These are phyloP conservation scores for Neurospora tetrasperma DNA, from an alignment of 495 filamentous ascomycete species.

Conservation along the genomic window DNA sequence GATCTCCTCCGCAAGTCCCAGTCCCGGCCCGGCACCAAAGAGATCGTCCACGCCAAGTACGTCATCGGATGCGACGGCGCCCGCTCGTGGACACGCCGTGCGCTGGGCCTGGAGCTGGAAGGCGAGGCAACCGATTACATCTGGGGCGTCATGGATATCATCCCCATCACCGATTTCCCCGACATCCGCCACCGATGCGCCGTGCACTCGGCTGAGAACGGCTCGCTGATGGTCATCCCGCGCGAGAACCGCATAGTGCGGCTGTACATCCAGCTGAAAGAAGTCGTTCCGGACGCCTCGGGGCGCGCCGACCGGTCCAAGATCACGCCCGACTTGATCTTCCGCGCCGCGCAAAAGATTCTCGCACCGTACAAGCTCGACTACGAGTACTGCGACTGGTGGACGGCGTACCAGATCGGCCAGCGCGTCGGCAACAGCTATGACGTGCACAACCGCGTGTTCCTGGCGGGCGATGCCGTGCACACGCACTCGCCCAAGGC, in stretches of 20 bases:
- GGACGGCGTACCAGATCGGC: conserved; percentile 43
- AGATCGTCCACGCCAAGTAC: conserved; percentile 48
- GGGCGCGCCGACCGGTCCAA: conserved; percentile 43
- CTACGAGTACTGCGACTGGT: conserved; percentile 50
- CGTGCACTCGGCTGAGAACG: conserved; percentile 56
- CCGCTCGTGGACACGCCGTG: conserved; percentile 48
- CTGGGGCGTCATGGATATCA: conserved; percentile 56
- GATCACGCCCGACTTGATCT: conserved; percentile 50
- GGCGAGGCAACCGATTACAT: conserved; percentile 58
- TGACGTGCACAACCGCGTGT: conserved; percentile 46
- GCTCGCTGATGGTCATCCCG: conserved; percentile 61
- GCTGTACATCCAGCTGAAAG: conserved; percentile 58
- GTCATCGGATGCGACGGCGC: conserved; percentile 62
- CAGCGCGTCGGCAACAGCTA: conserved; percentile 62
- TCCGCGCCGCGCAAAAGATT: conserved; percentile 50
- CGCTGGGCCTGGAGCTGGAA: conserved; percentile 42
- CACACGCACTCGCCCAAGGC: conserved; percentile 63
- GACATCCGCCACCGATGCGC: conserved; percentile 61
- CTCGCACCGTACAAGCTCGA: conserved; percentile 52
- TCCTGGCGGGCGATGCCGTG: conserved; percentile 54
- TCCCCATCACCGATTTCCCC: conserved; percentile 60
- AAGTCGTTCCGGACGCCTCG: conserved; percentile 30
- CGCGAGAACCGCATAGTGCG: conserved; percentile 57
- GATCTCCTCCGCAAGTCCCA: conserved; percentile 28
- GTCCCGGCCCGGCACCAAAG: conserved; percentile 26